Percentiles rank a stretch among this genome's conserved stretches.
Conservation (phyloP, 2,329 filamentous ascomycete species). For the Dothistroma septosporum region DNA sequence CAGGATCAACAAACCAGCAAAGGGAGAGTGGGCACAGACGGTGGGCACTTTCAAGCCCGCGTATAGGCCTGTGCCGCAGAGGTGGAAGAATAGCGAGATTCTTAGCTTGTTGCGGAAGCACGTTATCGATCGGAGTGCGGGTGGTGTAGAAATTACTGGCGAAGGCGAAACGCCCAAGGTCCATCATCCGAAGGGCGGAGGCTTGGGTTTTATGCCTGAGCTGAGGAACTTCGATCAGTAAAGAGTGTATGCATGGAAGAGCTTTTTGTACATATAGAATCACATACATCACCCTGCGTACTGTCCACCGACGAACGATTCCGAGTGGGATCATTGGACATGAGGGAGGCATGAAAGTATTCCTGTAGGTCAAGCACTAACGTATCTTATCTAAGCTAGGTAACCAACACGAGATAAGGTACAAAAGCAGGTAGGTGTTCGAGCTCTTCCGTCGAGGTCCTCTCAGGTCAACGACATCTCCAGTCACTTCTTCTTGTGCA, state of each 20-base stretch:
- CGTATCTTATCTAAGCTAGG: background rate
- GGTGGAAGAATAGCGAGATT: conserved; percentile 83
- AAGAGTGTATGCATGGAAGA: background rate
- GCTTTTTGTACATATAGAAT: conserved; percentile 9
- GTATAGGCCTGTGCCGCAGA: conserved; percentile 79
- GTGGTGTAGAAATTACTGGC: conserved; percentile 48
- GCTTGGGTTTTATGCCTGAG: conserved; percentile 50
- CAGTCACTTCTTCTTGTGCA: background rate
- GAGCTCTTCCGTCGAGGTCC: background rate
- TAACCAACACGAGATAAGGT: background rate
- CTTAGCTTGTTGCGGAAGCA: conserved; percentile 72
- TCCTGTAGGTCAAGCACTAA: too few species aligned
- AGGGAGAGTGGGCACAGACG: conserved; percentile 94
- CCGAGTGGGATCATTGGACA: too few species aligned
- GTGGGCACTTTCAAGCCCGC: conserved; percentile 90
- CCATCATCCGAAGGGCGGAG: conserved; percentile 35
- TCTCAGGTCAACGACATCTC: background rate
- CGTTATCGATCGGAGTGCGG: conserved; percentile 67
- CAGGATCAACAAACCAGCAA: conserved; percentile 46
- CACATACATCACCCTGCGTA: background rate
- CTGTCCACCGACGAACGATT: background rate
- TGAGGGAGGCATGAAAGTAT: too few species aligned
- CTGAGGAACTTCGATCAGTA: conserved; percentile 45
- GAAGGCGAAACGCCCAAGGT: conserved; percentile 31
- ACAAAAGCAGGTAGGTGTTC: background rate